A percentile compares a stretch with the other conserved stretches of the same genome.
These are phyloP conservation scores for Microstegium vimineum DNA, from an alignment of 176 grass and related monocot genomes.

Conservation along the genomic window DNA sequence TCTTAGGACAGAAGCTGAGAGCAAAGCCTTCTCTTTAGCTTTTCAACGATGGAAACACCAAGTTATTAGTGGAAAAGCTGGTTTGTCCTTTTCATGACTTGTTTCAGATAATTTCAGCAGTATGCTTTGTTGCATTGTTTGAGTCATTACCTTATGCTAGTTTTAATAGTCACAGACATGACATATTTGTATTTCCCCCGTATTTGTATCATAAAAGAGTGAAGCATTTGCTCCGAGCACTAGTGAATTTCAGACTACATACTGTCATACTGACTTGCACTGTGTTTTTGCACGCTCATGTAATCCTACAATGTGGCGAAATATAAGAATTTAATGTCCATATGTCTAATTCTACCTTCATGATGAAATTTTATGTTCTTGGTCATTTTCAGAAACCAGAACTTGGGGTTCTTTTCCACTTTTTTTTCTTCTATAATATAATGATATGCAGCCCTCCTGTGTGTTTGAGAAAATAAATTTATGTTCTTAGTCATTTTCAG, in stretches of 20 bases:
- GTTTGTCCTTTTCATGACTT: constrained; percentile 65
- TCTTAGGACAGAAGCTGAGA: constrained; percentile 87
- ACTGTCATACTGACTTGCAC: background rate
- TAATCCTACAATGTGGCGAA: background rate
- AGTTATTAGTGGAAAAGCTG: constrained; percentile 50
- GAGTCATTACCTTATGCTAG: background rate
- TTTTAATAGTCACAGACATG: background rate
- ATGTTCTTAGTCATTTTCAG: background rate
- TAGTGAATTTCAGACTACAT: background rate
- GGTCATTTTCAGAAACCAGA: background rate
- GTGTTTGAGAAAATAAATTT: background rate
- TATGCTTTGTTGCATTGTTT: constrained; percentile 14
- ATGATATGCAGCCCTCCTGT: too few relatives aligned
- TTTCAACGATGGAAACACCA: constrained; percentile 84
- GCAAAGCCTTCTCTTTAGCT: constrained; percentile 73
- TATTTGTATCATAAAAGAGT: background rate
- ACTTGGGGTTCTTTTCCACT: too few relatives aligned
- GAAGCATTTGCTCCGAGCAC: background rate
- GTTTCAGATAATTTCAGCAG: constrained; percentile 38
- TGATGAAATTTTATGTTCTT: background rate
- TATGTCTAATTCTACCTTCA: background rate
- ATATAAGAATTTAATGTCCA: background rate
- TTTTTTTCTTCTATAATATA: too few relatives aligned
- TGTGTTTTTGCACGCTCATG: background rate
- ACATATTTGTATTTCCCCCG: background rate